These are phyloP conservation scores for Colletotrichum chrysophilum DNA, from an alignment of 2,329 filamentous ascomycete species.

Conservation along the genomic window DNA sequence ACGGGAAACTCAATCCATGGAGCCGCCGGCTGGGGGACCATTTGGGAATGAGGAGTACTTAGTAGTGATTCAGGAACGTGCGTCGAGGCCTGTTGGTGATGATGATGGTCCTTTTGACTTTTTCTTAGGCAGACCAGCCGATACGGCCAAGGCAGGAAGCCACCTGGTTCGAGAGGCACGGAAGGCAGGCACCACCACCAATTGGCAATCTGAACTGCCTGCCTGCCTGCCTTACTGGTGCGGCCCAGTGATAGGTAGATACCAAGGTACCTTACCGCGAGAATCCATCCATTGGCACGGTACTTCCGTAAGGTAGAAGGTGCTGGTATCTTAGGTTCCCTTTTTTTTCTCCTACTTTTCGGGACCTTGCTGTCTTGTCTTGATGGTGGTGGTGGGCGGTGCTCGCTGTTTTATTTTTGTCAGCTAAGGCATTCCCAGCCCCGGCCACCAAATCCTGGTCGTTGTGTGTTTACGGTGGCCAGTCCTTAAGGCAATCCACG, in stretches of 20 bases:
- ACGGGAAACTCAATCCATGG: conserved; percentile 2
- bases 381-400: not conserved
- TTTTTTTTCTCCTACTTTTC: not conserved
- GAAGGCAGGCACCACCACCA: not conserved
- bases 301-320: not conserved
- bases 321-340: not conserved
- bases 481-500: not conserved
- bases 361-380: not conserved
- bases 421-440: conserved; percentile 6
- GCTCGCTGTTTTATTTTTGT: conserved; percentile 14
- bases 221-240: not conserved
- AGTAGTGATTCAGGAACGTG: not conserved
- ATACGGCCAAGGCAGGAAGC: not conserved
- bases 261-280: not conserved
- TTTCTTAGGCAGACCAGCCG: not conserved
- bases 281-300: not conserved
- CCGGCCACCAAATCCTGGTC: not conserved
- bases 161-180: not conserved
- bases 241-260: not conserved
- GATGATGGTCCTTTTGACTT: not conserved
- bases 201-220: not conserved
- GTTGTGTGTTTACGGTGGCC: not conserved
- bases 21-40: not conserved
- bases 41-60: not conserved
- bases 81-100: not conserved